Base-by-base conservation (phyloP, 78 protist genomes). In the Dictyostelium purpureum region DNA sequence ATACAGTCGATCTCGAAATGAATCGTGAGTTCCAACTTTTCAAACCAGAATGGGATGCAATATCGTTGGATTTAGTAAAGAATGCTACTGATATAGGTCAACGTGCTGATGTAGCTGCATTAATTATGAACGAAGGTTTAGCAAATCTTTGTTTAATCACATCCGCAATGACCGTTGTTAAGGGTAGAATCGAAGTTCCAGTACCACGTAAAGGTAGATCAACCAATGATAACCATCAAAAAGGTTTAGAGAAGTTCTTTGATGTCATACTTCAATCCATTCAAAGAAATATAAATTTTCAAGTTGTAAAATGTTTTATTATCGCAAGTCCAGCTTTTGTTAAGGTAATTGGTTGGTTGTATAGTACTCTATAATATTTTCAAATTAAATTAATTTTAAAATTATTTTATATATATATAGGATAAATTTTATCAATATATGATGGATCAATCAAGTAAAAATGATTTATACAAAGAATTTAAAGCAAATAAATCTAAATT, bases 61-160 rank as follows among this genome's bases (percentile, higher is more conserved):
- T 98, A 6, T 33, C 90, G 14, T 26, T 94, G 12, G 97, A 96
- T 6, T 90, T 95, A 24, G 79, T 98, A 0, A 45, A 71, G 3
- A 88, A 24, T n/a, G 94, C 99, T 2, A 51, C 96, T 38, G 97
- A 97, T 52, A 45, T 59, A 7, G 24, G 78, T 9, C 57, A 69
- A 19, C 40, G 69, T 31, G 98, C 99, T 2, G 98, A 98, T 57
- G 97, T 96, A 0, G 99, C 77, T 0, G 96, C 96, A 26, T 57
- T 94, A 49, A 90, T 94, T 12, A 79, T 94, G 93, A 63, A 56
- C 37, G 90, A 79, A 24, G 97, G 98, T 54, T 65, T 95, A 10
- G 97, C 97, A 0, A 26, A 93, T 78, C 76, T 98, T 56, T 96
- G 98, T 85, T 79, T 97, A 7, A 77, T 98, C 73, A 95, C 97